phyloP scores from a whole-genome alignment of 768 basidiomycete genomes.

The Cyclocybe cylindracea region DNA sequence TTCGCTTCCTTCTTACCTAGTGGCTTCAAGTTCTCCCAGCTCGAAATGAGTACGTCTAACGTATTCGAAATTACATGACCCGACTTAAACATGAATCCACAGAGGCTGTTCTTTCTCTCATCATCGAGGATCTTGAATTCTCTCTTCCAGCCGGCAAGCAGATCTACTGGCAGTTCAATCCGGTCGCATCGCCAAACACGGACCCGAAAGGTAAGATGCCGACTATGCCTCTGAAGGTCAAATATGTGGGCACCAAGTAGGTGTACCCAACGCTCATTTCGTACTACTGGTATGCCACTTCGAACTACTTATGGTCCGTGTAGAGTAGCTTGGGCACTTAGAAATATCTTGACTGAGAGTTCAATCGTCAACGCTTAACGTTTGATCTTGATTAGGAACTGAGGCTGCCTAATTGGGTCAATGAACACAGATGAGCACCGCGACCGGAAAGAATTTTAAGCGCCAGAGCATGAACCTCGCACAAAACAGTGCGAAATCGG shows the following conservation, averaged over 20 bases:
- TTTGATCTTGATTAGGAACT: too few species aligned
- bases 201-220: constrained; percentile 1
- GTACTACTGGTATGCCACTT: too few species aligned
- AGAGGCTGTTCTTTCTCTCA: constrained; percentile 23
- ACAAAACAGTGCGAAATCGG: too few species aligned
- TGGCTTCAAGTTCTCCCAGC: constrained; percentile 55
- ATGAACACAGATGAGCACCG: not conserved
- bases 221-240: constrained; percentile 8
- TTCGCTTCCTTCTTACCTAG: constrained; percentile 44
- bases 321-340: too few species aligned
- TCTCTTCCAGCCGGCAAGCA: constrained; percentile 18
- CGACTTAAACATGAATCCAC: not conserved
- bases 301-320: too few species aligned
- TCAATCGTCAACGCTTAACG: too few species aligned
- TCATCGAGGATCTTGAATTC: constrained; percentile 23
- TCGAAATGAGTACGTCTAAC: constrained; percentile 46
- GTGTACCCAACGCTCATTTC: too few species aligned
- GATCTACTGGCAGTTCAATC: constrained; percentile 28
- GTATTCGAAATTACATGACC: not conserved
- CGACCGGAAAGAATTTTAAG: not conserved
- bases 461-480: not conserved
- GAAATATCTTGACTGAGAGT: too few species aligned
- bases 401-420: too few species aligned
- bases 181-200: constrained; percentile 19
- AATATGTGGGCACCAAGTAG: too few species aligned